These are phyloP conservation scores for Ceratocystiopsis minuta DNA, from an alignment of 2,329 filamentous ascomycete genomes.

Conservation along the genomic window DNA sequence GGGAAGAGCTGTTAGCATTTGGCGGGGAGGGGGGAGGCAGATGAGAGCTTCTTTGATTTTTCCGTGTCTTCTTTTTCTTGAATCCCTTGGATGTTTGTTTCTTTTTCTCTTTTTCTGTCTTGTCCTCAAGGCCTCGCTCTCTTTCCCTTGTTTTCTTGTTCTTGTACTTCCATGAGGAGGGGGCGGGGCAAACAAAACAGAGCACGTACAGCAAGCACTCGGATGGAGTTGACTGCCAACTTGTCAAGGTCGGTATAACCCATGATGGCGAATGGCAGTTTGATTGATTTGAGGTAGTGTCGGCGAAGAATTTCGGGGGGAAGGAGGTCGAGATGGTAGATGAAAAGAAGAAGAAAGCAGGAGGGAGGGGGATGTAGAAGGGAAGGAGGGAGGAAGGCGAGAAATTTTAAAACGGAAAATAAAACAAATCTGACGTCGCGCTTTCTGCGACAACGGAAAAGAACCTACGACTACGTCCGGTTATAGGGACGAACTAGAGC, in stretches of 20 bases:
- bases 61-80: too few species aligned
- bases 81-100: too few species aligned
- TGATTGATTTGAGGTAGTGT: constrained; percentile 3
- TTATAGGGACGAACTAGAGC: too few species aligned
- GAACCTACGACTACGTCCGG: constrained; percentile 1
- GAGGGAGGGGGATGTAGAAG: constrained; percentile 5
- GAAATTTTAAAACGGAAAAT: too few species aligned
- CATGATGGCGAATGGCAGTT: constrained; percentile 41
- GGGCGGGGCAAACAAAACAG: constrained; percentile 1
- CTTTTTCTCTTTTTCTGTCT: too few species aligned
- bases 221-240: constrained; percentile 96
- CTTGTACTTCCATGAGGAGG: neutral
- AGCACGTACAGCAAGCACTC: constrained; percentile 72
- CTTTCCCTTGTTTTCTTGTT: too few species aligned
- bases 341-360: constrained; percentile 5
- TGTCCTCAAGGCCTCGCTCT: too few species aligned
- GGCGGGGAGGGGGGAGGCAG: too few species aligned
- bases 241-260: constrained; percentile 73
- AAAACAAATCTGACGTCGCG: too few species aligned
- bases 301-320: constrained; percentile 1
- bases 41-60: too few species aligned
- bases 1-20: neutral
- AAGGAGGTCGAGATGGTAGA: constrained; percentile 7
- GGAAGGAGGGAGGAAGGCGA: constrained; percentile 8
- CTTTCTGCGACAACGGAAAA: neutral